These are phyloP conservation scores for Grigorovia yakushimaensis DNA, from an alignment of 805 yeast species.

Conservation along the genomic window DNA sequence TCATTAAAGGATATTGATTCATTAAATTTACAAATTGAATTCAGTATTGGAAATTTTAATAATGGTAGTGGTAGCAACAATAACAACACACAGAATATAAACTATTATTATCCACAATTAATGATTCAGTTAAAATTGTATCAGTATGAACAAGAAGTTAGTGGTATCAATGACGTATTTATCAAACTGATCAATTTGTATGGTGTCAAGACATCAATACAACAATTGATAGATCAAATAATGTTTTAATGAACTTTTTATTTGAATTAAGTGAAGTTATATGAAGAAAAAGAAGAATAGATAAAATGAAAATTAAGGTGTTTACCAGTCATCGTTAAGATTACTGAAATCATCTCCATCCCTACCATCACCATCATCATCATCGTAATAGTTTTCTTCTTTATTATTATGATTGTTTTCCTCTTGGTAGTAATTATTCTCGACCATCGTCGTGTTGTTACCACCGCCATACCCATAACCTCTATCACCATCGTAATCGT, in stretches of 20 bases:
- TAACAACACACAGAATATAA: neutral
- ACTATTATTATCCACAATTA: conserved; percentile 2
- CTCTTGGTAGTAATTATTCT: neutral
- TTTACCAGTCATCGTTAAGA: neutral
- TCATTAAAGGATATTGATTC: neutral
- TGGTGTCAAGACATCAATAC: conserved; percentile 15
- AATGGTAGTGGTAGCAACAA: neutral
- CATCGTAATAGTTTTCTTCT: too few relatives aligned
- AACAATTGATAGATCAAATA: conserved; percentile 3
- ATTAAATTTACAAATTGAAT: neutral
- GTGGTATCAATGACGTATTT: conserved; percentile 7
- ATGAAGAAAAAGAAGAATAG: too few relatives aligned
- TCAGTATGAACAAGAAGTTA: neutral
- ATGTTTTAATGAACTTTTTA: neutral
- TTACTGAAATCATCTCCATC: conserved; percentile 6
- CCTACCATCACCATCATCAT: conserved; percentile 17
- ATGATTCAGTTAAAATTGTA: neutral
- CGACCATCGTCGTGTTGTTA: neutral
- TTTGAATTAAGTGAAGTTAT: too few relatives aligned
- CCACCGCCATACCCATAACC: conserved; percentile 26
- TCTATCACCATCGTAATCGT: conserved; percentile 25
- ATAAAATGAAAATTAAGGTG: too few relatives aligned
- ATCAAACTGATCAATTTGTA: conserved; percentile 15
- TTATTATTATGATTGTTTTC: too few relatives aligned
- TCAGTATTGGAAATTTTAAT: neutral